A percentile compares a stretch with the other conserved stretches of the same genome.
These are phyloP conservation scores for Psidium friedrichsthalianum DNA, from an alignment of 345 rosid species.

Conservation along the genomic window DNA sequence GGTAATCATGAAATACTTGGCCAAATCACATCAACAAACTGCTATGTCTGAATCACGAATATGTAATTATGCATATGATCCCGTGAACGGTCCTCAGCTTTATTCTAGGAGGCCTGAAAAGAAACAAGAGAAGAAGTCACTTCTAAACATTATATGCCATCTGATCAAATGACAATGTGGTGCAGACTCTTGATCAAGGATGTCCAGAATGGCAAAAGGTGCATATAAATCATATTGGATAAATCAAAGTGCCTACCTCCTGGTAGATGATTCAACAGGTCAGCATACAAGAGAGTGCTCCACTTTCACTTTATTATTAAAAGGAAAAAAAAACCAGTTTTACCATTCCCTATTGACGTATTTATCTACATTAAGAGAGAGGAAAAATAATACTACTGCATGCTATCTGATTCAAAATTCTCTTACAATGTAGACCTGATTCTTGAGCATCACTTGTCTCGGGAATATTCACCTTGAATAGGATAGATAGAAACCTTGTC, in stretches of 20 bases:
- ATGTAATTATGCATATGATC: conserved; percentile 46
- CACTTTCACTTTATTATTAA: background rate
- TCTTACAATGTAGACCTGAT: no score
- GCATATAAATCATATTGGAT: background rate
- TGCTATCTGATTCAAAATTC: no score
- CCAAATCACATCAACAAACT: conserved; percentile 59
- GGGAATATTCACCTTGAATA: no score
- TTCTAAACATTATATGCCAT: background rate
- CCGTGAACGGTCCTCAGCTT: conserved; percentile 31
- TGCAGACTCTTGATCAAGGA: background rate
- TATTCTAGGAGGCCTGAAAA: conserved; percentile 51
- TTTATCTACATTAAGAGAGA: background rate
- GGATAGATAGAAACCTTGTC: no score
- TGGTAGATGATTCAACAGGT: background rate
- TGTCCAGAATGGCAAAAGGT: background rate
- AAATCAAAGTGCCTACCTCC: background rate
- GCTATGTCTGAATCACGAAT: conserved; percentile 91
- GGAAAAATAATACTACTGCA: no score
- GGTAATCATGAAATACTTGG: conserved; percentile 40
- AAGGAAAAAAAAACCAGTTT: background rate
- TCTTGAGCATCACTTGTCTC: no score
- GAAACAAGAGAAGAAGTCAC: background rate
- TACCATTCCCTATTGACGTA: background rate
- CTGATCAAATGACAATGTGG: background rate
- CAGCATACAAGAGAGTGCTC: background rate